phyloP scores from a whole-genome alignment of 208 protist species.

The Wallacemonas sp. region DNA sequence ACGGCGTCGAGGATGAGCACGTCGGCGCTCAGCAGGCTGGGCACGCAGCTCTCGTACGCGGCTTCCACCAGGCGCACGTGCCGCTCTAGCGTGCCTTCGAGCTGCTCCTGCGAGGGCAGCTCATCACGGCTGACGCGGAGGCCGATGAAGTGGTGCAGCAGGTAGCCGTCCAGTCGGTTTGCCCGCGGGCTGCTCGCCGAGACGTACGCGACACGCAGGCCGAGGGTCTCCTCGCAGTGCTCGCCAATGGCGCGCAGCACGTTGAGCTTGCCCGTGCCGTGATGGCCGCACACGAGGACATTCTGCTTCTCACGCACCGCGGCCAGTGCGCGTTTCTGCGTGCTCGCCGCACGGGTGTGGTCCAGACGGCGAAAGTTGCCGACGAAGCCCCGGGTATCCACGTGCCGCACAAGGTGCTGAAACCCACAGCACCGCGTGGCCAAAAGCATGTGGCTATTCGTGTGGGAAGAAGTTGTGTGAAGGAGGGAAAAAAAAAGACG shows the following conservation, averaged over 20 bases:
- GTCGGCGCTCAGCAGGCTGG: conserved; percentile 66
- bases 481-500: neutral
- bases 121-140: conserved; percentile 74
- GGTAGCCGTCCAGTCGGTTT: conserved; percentile 60
- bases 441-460: neutral
- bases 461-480: neutral
- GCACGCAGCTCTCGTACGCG: conserved; percentile 65
- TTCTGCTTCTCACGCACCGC: conserved; percentile 46
- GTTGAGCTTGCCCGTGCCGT: conserved; percentile 84
- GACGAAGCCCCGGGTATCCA: conserved; percentile 76
- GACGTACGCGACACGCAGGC: conserved; percentile 67
- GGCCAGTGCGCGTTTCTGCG: conserved; percentile 39
- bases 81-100: conserved; percentile 82
- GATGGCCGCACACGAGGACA: conserved; percentile 74
- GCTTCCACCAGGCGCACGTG: conserved; percentile 80
- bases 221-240: conserved; percentile 40
- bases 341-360: conserved; percentile 39
- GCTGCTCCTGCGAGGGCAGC: conserved; percentile 85
- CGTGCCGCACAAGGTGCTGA: conserved; percentile 63
- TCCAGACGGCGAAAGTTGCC: conserved; percentile 58
- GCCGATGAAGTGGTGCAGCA: conserved; percentile 82
- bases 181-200: conserved; percentile 68
- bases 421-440: conserved; percentile 23
- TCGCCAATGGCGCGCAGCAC: conserved; percentile 76
- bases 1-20: conserved; percentile 82